Evolutionary conservation across 2,329 filamentous ascomycete genomes (phyloP), one percentile per base, ranked within the genome.

Genomic region (Xylaria sp.): DNA sequence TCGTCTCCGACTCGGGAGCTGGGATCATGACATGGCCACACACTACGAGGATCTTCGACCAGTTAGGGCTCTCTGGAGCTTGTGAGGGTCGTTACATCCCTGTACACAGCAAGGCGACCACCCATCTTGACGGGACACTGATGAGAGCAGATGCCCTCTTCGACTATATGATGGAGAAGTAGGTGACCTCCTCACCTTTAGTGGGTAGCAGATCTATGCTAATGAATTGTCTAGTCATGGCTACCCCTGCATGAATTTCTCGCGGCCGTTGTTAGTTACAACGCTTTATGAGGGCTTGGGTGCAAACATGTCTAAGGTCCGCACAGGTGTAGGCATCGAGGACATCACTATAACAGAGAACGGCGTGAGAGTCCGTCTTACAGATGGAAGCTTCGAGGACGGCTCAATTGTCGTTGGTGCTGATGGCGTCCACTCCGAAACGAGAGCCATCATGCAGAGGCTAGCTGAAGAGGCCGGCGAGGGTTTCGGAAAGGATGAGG

Each of bases 381-480:
- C 63, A 10, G 65, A 70, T 50, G 69, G 71, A 7, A 66, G 60
- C 34, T 25, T 69, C 9, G 71, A 69, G 39, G 56, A 71, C 12
- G 71, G 71, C n/a, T 69, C 71, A 5, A 67, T 72, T n/a, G 57
- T 71, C n/a, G 59, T 72, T 15, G 71, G 71, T 1, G 66, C 69
- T 15, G 71, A 72, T 55, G 71, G 71, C 12, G 64, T 65, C 3
- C 71, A 72, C 65, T 71, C 68, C 6, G 46, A 6, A 51, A 72
- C 70, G 15, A 50, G 70, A 48, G 46, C 13, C 15, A 66, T 70
- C 44, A 70, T 72, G 70, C 65, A 65, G 37, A 56, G 13, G 51
- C 58, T 72, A 9, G 68, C 68, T 10, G 54, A 65, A 58, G 66
- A 67, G 13, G 56, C 60, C 12, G 66, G 63, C 9, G 12, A 48